These are phyloP conservation scores for Gossypium ekmanianum DNA, from an alignment of 345 rosid species.

Conservation along the genomic window DNA sequence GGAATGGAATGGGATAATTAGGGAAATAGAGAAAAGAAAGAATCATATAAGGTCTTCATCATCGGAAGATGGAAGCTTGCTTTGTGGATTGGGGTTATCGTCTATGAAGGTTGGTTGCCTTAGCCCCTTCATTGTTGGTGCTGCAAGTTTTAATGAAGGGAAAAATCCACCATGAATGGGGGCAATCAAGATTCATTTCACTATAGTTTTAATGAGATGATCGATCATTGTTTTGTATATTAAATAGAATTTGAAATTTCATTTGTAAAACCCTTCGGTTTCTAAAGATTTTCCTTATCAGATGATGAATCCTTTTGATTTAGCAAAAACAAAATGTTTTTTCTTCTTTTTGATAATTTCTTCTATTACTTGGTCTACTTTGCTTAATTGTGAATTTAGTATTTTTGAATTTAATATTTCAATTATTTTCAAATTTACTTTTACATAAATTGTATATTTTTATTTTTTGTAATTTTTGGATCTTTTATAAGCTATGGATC, in stretches of 20 bases:
- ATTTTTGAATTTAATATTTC: too few species aligned
- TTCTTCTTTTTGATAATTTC: background rate
- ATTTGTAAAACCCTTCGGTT: background rate
- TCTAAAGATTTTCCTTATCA: background rate
- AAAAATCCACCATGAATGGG: background rate
- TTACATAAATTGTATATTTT: too few species aligned
- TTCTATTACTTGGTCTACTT: too few species aligned
- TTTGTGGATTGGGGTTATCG: conserved; percentile 36
- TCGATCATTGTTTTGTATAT: background rate
- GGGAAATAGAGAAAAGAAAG: conserved; percentile 31
- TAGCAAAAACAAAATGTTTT: background rate
- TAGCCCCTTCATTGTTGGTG: background rate
- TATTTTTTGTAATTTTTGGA: too few species aligned
- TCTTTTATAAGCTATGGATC: too few species aligned
- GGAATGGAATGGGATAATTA: conserved; percentile 41
- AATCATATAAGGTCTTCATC: conserved; percentile 29
- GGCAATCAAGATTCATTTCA: background rate
- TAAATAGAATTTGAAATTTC: background rate
- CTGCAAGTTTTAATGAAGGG: background rate
- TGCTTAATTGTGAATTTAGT: too few species aligned
- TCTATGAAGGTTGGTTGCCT: background rate
- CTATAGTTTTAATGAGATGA: too few species aligned
- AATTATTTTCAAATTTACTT: too few species aligned
- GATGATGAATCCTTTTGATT: background rate
- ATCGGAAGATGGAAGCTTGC: conserved; percentile 36